phyloP scores from a whole-genome alignment of 1,284 basidiomycete genomes.

The Leccinum subrobustum region DNA sequence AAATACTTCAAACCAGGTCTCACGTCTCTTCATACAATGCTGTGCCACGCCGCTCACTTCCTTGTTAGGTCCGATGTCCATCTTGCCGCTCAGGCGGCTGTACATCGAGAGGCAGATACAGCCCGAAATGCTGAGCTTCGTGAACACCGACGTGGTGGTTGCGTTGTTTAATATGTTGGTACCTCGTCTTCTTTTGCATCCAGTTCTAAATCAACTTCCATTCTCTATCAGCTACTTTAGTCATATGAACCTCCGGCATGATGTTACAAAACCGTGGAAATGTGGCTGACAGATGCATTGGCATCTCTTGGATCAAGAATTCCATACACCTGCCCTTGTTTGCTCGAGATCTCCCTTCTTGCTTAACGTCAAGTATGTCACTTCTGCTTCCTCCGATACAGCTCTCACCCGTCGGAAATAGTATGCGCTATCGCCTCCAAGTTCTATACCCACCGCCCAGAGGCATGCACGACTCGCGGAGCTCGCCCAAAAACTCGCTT shows the following conservation, averaged over 20 bases:
- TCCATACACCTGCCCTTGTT: slow-evolving; percentile 90
- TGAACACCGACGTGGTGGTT: slow-evolving; percentile 80
- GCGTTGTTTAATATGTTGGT: slow-evolving; percentile 90
- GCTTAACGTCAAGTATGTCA: slow-evolving; percentile 80
- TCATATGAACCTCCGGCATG: slow-evolving; percentile 63
- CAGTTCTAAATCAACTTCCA: slow-evolving; percentile 10
- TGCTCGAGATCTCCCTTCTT: slow-evolving; percentile 91
- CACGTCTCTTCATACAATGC: slow-evolving; percentile 16
- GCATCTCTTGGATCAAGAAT: slow-evolving; percentile 76
- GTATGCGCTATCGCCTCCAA: slow-evolving; percentile 93
- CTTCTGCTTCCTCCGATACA: neutral
- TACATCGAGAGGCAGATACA: slow-evolving; percentile 89
- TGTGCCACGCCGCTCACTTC: slow-evolving; percentile 7
- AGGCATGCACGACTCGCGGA: slow-evolving; percentile 80
- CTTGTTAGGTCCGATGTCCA: slow-evolving; percentile 74
- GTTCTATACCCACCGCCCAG: slow-evolving; percentile 83
- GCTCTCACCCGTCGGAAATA: slow-evolving; percentile 32
- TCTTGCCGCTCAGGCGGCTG: slow-evolving; percentile 79
- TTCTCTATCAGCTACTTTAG: slow-evolving; percentile 62
- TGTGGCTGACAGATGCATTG: slow-evolving; percentile 49
- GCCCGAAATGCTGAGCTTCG: slow-evolving; percentile 87
- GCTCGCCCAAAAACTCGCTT: slow-evolving; percentile 87
- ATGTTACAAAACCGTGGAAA: neutral
- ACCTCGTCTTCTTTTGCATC: slow-evolving; percentile 11
- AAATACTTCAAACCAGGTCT: slow-evolving; percentile 93